Evolutionary conservation across 106 monocot species (phyloP).

Genomic region (Allium cepa): DNA sequence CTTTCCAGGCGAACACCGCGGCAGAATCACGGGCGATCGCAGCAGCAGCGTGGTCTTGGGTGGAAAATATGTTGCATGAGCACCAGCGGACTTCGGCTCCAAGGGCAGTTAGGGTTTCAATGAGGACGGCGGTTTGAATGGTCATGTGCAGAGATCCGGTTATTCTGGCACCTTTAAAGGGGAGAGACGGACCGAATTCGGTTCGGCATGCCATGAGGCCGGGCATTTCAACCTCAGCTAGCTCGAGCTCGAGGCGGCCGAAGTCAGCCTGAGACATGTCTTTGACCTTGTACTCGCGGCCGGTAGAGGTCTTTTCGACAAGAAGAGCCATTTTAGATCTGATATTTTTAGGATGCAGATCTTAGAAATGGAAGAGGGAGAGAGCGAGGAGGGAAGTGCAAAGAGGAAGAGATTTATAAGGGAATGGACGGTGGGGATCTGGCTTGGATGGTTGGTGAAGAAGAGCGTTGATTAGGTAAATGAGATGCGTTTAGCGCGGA

Average conservation of each 20-base stretch:
- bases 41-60: conserved; percentile 68
- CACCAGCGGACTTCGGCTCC: conserved; percentile 83
- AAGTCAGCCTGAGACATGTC: conserved; percentile 51
- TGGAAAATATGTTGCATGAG: conserved; percentile 84
- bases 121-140: conserved; percentile 79
- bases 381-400: no score
- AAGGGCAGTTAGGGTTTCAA: conserved; percentile 75
- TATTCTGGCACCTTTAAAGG: conserved; percentile 33
- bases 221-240: conserved; percentile 54
- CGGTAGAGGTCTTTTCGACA: conserved; percentile 46
- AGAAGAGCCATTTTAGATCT: conserved; percentile 7
- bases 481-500: no score
- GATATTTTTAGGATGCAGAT: no score
- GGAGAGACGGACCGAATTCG: conserved; percentile 40
- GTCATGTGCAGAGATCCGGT: conserved; percentile 79
- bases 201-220: conserved; percentile 35
- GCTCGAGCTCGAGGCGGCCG: conserved; percentile 48
- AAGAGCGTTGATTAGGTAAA: no score
- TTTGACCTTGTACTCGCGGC: conserved; percentile 48
- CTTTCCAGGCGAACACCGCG: conserved; percentile 34
- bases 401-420: no score
- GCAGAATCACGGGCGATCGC: conserved; percentile 72
- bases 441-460: no score
- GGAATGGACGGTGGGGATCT: no score
- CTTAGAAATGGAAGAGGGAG: no score